These are phyloP conservation scores for Amylocarpus encephaloides DNA, from an alignment of 2,329 filamentous ascomycete species.

Conservation along the genomic window DNA sequence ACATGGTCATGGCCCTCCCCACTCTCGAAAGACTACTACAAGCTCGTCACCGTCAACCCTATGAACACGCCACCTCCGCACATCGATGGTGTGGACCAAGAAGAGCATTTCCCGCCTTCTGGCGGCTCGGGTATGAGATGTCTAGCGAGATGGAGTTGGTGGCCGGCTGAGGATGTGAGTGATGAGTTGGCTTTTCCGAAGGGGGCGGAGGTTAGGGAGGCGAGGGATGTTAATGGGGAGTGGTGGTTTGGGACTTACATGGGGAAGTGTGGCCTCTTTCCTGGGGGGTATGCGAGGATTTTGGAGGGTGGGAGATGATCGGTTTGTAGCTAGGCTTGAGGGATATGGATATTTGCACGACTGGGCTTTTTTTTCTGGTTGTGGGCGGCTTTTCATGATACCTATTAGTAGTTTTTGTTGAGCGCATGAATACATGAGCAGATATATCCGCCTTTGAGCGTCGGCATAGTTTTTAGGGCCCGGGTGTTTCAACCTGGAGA, in stretches of 20 bases:
- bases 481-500: too few relatives aligned
- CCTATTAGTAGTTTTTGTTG: too few relatives aligned
- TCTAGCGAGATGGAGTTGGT: constrained; percentile 70
- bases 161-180: constrained; percentile 53
- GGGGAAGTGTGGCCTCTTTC: constrained; percentile 72
- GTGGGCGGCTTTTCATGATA: too few relatives aligned
- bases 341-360: too few relatives aligned
- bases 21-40: constrained; percentile 30
- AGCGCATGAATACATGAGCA: too few relatives aligned
- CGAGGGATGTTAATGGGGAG: constrained; percentile 82
- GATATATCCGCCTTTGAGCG: too few relatives aligned
- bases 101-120: constrained; percentile 58
- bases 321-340: too few relatives aligned
- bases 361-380: too few relatives aligned
- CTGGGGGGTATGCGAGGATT: constrained; percentile 64
- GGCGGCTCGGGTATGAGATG: constrained; percentile 63
- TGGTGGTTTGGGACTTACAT: constrained; percentile 88
- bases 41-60: constrained; percentile 47
- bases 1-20: constrained; percentile 47
- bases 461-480: too few relatives aligned
- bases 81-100: constrained; percentile 19
- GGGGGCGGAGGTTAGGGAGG: constrained; percentile 75
- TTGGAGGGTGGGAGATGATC: constrained; percentile 22
- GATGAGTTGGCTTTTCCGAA: constrained; percentile 81
- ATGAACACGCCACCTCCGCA: constrained; percentile 35